A percentile compares a stretch with the other conserved stretches of the same genome.
Conservation (phyloP, 2,329 filamentous ascomycete species). For the Massarina eburnea region DNA sequence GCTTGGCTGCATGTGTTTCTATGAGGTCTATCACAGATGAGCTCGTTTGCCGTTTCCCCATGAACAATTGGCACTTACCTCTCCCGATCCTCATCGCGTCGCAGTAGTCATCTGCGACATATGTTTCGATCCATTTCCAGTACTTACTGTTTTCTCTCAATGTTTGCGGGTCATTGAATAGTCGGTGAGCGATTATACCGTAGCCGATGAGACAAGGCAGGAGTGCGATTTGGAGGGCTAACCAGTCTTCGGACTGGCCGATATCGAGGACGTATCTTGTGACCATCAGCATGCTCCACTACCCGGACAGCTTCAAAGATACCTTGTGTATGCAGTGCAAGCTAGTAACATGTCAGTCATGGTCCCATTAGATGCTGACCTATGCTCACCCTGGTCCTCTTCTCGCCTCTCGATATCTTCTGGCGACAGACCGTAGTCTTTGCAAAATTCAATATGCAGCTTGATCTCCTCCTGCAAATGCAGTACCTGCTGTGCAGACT, state of each 20-base stretch:
- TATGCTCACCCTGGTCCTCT: slow-evolving; percentile 68
- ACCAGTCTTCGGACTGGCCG: slow-evolving; percentile 83
- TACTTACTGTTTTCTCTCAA: slow-evolving; percentile 69
- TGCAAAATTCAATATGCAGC: slow-evolving; percentile 81
- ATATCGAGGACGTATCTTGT: slow-evolving; percentile 80
- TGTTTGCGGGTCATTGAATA: slow-evolving; percentile 65
- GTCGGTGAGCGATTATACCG: slow-evolving; percentile 71
- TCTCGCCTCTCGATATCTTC: slow-evolving; percentile 71
- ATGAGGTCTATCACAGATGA: slow-evolving; percentile 61
- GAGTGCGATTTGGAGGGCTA: slow-evolving; percentile 81
- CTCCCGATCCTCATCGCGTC: slow-evolving; percentile 70
- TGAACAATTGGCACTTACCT: slow-evolving; percentile 53
- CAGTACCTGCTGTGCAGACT: slow-evolving; percentile 70
- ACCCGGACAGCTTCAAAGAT: neutral
- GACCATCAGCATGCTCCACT: neutral
- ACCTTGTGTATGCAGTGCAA: slow-evolving; percentile 75
- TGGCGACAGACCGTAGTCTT: slow-evolving; percentile 73
- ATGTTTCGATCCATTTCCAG: slow-evolving; percentile 91
- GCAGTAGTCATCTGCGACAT: slow-evolving; percentile 76
- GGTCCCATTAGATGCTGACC: neutral
- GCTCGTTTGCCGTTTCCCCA: slow-evolving; percentile 1
- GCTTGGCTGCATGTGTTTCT: slow-evolving; percentile 71
- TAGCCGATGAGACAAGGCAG: slow-evolving; percentile 92
- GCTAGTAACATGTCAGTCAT: slow-evolving; percentile 45
- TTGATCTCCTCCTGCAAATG: slow-evolving; percentile 79